Evolutionary conservation across 139 green algal genomes (phyloP).

Genomic region (Chlorella sp.): DNA sequence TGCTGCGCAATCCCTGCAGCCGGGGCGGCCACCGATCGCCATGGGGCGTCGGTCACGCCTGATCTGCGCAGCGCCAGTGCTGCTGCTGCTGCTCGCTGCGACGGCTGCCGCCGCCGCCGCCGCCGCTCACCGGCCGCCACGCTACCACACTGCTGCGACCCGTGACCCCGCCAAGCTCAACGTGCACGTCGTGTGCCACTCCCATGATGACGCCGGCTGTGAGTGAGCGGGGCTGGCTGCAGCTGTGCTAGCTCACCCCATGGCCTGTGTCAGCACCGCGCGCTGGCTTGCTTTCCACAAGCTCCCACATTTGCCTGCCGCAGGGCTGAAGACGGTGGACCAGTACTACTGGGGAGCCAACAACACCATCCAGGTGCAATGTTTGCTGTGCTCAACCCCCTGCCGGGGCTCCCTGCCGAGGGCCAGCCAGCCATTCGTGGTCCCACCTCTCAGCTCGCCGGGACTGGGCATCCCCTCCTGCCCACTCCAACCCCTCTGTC

Average conservation of each 20-base stretch:
- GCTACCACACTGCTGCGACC: background rate
- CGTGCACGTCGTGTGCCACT: constrained; percentile 87
- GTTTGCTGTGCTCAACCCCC: too few relatives aligned
- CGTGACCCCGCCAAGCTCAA: constrained; percentile 53
- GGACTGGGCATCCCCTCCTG: too few relatives aligned
- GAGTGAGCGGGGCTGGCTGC: background rate
- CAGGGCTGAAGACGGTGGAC: constrained; percentile 89
- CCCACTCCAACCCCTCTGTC: too few relatives aligned
- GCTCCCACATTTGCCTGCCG: too few relatives aligned
- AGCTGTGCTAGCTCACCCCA: background rate
- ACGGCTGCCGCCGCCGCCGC: background rate
- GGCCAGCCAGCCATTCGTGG: too few relatives aligned
- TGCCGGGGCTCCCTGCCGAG: too few relatives aligned
- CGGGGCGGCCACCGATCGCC: too few relatives aligned
- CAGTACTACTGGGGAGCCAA: constrained; percentile 85
- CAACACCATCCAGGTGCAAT: constrained; percentile 81
- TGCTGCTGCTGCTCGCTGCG: background rate
- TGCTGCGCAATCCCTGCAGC: too few relatives aligned
- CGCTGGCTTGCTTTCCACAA: background rate
- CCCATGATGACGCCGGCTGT: constrained; percentile 87
- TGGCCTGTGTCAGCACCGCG: background rate
- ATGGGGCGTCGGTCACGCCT: too few relatives aligned
- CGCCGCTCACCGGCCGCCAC: background rate
- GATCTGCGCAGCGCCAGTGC: background rate
- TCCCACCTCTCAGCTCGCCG: too few relatives aligned